A percentile compares a stretch with the other conserved stretches of the same genome.
Evolutionary conservation across 225 moss, liverwort and hornwort genomes (phyloP).

Genomic region (Polytrichum commune): DNA sequence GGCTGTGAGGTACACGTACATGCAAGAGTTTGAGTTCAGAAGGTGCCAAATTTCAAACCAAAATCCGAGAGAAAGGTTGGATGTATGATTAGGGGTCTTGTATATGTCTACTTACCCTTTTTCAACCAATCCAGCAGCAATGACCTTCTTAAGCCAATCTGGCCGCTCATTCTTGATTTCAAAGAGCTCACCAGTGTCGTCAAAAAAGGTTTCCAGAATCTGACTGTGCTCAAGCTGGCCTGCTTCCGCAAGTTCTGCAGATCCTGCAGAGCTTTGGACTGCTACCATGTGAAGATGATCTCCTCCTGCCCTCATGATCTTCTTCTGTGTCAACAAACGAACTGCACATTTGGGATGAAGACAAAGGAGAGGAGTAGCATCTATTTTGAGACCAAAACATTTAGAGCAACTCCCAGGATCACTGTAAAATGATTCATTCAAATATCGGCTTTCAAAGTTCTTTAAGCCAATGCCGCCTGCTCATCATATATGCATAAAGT

Average conservation of each 20-base stretch:
- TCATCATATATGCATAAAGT: too few species aligned
- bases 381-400: too few species aligned
- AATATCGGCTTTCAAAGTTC: too few species aligned
- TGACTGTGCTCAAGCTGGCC: slow-evolving; percentile 50
- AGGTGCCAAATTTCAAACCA: background rate
- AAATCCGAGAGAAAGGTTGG: too few species aligned
- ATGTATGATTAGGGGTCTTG: background rate
- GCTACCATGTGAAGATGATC: too few species aligned
- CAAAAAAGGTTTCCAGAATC: slow-evolving; percentile 53
- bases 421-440: too few species aligned
- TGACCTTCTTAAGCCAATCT: slow-evolving; percentile 44
- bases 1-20: background rate
- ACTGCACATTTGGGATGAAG: too few species aligned
- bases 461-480: too few species aligned
- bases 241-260: slow-evolving; percentile 33
- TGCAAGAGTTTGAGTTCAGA: background rate
- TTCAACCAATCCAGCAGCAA: slow-evolving; percentile 42
- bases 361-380: too few species aligned
- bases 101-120: slow-evolving; percentile 35
- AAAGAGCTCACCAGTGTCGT: slow-evolving; percentile 41
- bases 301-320: too few species aligned
- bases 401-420: too few species aligned
- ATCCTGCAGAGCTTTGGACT: slow-evolving; percentile 27
- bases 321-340: too few species aligned
- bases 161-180: slow-evolving; percentile 25